Conservation (phyloP, 2,329 filamentous ascomycete genomes). For the Fusarium anguioides region DNA sequence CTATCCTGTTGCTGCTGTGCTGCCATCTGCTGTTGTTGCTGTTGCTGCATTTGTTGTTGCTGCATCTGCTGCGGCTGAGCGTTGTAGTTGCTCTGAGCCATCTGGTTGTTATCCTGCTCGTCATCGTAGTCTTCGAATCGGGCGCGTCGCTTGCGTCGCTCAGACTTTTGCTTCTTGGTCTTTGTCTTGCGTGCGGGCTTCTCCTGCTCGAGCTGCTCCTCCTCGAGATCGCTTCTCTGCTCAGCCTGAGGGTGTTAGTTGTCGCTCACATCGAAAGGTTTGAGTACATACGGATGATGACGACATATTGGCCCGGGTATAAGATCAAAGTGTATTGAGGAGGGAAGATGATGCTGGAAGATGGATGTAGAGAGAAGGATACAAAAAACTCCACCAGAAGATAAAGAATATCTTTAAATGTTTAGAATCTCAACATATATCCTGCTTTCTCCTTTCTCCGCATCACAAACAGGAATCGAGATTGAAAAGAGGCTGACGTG, state of each 20-base stretch:
- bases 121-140: constrained; percentile 35
- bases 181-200: constrained; percentile 35
- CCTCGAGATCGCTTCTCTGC: constrained; percentile 33
- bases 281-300: constrained; percentile 25
- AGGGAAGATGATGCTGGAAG: not conserved
- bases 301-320: constrained; percentile 23
- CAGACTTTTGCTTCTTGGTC: constrained; percentile 35
- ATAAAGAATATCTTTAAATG: constrained; percentile 18
- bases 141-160: constrained; percentile 33
- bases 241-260: constrained; percentile 19
- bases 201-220: constrained; percentile 33
- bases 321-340: constrained; percentile 1
- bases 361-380: constrained; percentile 29
- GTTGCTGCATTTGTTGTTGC: constrained; percentile 31
- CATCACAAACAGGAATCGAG: constrained; percentile 23
- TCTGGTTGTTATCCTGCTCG: constrained; percentile 23
- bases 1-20: constrained; percentile 25
- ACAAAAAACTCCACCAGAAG: constrained; percentile 21
- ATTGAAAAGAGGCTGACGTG: constrained; percentile 27
- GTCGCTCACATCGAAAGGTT: not conserved
- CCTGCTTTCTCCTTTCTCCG: constrained; percentile 15
- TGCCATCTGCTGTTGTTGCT: constrained; percentile 14
- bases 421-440: not conserved
- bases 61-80: constrained; percentile 33
- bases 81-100: constrained; percentile 28